Evolutionary conservation across 1,284 basidiomycete genomes (phyloP).

Genomic region (Irpex lacteus): DNA sequence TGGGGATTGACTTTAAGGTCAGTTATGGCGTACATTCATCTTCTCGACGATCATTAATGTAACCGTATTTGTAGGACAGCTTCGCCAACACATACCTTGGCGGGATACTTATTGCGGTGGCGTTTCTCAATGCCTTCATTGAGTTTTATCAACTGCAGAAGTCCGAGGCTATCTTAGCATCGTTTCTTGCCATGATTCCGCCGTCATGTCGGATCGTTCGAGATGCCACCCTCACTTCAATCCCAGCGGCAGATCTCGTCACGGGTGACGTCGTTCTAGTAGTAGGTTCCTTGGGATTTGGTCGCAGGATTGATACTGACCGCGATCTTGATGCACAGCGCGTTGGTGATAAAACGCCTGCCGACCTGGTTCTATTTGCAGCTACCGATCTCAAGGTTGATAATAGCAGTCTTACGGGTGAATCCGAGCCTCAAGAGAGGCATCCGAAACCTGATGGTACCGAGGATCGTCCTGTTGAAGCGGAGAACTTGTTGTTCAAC

Average conservation of each 20-base stretch:
- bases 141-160: slow-evolving; percentile 73
- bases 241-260: slow-evolving; percentile 64
- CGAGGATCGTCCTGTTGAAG: slow-evolving; percentile 50
- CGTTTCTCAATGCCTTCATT: slow-evolving; percentile 67
- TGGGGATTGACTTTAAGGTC: slow-evolving; percentile 61
- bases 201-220: slow-evolving; percentile 65
- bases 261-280: slow-evolving; percentile 68
- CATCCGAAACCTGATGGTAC: slow-evolving; percentile 45
- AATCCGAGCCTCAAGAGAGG: slow-evolving; percentile 68
- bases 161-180: slow-evolving; percentile 67
- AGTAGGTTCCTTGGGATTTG: slow-evolving; percentile 32
- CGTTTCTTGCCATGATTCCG: slow-evolving; percentile 71
- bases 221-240: slow-evolving; percentile 51
- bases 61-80: slow-evolving; percentile 41
- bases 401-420: slow-evolving; percentile 68
- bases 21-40: slow-evolving; percentile 4
- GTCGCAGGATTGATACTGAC: not conserved
- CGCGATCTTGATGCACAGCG: slow-evolving; percentile 35
- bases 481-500: slow-evolving; percentile 69
- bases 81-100: slow-evolving; percentile 68
- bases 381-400: slow-evolving; percentile 65
- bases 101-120: slow-evolving; percentile 65
- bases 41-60: not conserved
- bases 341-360: slow-evolving; percentile 68
- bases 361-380: slow-evolving; percentile 59